Evolutionary conservation across 2,329 filamentous ascomycete species (phyloP).

Genomic region (Tolypocladium nubicola): DNA sequence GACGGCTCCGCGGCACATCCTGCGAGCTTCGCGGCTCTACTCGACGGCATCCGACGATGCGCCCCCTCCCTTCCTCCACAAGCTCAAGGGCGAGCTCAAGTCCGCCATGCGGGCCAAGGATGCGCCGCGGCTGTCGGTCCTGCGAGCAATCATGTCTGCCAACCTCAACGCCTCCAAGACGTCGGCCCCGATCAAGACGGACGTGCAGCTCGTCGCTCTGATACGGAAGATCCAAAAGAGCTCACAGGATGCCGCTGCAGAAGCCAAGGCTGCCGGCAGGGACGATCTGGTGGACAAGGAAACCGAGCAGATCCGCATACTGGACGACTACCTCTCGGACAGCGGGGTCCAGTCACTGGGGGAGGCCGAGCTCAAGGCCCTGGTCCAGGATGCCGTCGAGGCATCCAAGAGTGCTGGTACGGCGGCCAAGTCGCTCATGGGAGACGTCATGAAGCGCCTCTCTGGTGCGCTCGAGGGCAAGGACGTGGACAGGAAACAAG

Average conservation of each 20-base stretch:
- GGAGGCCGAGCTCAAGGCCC: conserved; percentile 44
- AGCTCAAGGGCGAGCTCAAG: conserved; percentile 52
- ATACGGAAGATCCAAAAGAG: conserved; percentile 53
- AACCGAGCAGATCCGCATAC: conserved; percentile 49
- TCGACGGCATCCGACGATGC: conserved; percentile 23
- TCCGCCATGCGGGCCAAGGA: conserved; percentile 57
- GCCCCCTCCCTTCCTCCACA: conserved; percentile 37
- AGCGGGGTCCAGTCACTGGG: conserved; percentile 49
- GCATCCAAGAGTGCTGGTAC: conserved; percentile 35
- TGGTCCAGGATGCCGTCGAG: conserved; percentile 42
- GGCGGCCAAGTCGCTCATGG: conserved; percentile 37
- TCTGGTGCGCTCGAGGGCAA: conserved; percentile 48
- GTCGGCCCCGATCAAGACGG: conserved; percentile 54
- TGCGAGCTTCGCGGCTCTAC: conserved; percentile 14
- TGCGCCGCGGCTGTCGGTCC: conserved; percentile 51
- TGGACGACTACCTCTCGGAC: conserved; percentile 53
- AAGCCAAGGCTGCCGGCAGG: conserved; percentile 54
- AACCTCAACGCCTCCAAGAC: conserved; percentile 71
- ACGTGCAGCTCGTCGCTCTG: conserved; percentile 57
- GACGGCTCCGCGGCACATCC: not conserved
- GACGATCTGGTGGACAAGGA: conserved; percentile 64
- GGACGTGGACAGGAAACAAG: conserved; percentile 49
- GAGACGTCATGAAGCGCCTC: conserved; percentile 54
- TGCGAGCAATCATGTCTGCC: conserved; percentile 58
- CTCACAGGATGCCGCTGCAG: conserved; percentile 46